phyloP scores from a whole-genome alignment of 2,329 filamentous ascomycete species.

The Aspergillus glaucus region DNA sequence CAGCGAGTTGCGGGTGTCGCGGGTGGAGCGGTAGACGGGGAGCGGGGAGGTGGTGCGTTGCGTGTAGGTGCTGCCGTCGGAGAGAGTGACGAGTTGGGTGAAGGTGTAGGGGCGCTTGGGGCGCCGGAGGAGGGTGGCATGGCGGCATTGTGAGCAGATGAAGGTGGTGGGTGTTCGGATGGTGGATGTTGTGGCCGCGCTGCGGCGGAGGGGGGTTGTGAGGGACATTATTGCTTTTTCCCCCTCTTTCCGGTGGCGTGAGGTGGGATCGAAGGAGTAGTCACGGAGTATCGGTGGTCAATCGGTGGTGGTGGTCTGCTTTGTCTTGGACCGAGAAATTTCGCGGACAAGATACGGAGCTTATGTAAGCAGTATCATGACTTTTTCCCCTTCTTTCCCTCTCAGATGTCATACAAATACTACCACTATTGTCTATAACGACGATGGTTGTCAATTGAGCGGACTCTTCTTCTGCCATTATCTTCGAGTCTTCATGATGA shows the following conservation, averaged over 20 bases:
- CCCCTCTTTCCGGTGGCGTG: not conserved
- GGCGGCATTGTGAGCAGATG: constrained; percentile 58
- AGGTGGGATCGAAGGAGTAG: not conserved
- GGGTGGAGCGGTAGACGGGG: constrained; percentile 57
- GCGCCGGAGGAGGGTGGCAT: constrained; percentile 78
- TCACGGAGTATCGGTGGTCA: not conserved
- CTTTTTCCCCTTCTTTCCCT: constrained; percentile 11
- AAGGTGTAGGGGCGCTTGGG: constrained; percentile 93
- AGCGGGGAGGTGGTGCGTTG: constrained; percentile 46
- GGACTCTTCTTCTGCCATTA: not conserved
- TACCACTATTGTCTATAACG: not conserved
- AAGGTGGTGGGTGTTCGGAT: constrained; percentile 30
- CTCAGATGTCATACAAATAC: not conserved
- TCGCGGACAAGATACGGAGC: constrained; percentile 13
- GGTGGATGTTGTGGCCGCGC: constrained; percentile 20
- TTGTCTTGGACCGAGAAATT: constrained; percentile 27
- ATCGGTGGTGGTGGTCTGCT: constrained; percentile 10
- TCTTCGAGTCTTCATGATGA: constrained; percentile 15
- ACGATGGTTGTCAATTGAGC: constrained; percentile 3
- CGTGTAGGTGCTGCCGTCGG: constrained; percentile 74
- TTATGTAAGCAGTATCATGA: constrained; percentile 27
- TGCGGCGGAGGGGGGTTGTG: constrained; percentile 31
- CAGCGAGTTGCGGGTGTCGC: constrained; percentile 83
- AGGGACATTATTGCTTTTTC: constrained; percentile 24
- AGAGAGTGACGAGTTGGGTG: constrained; percentile 91